A percentile compares a stretch with the other conserved stretches of the same genome.
These are phyloP conservation scores for Penicillium turbatum DNA, from an alignment of 495 filamentous ascomycete species.

Conservation along the genomic window DNA sequence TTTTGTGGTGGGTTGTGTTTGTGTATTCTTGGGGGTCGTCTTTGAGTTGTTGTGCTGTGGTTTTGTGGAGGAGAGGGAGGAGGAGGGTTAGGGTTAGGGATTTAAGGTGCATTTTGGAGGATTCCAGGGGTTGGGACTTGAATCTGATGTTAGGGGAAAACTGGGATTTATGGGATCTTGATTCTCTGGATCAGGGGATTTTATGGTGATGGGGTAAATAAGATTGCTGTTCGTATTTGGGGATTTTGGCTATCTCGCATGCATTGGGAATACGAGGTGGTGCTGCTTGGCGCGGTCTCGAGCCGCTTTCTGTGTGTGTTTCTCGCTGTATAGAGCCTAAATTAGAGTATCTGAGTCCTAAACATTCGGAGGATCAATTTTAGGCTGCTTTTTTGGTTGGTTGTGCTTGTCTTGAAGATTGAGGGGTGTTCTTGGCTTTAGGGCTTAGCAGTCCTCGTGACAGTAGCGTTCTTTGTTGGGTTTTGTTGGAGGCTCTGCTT, in stretches of 20 bases:
- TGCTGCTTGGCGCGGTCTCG: slow-evolving; percentile 15
- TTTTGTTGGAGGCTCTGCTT: background rate
- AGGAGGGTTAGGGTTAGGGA: background rate
- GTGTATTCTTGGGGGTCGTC: slow-evolving; percentile 7
- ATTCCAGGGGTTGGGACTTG: too few species aligned
- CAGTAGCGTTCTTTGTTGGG: background rate
- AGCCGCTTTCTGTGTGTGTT: slow-evolving; percentile 11
- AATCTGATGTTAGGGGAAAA: too few species aligned
- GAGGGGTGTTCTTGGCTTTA: background rate
- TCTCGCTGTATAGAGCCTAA: too few species aligned
- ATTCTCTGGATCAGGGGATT: too few species aligned
- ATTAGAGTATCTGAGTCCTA: too few species aligned
- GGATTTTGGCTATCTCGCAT: background rate
- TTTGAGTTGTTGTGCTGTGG: background rate
- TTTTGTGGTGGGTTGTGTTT: background rate
- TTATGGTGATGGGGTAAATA: too few species aligned
- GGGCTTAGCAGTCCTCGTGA: background rate
- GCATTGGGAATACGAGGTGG: slow-evolving; percentile 15
- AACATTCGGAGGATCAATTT: too few species aligned
- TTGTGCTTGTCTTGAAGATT: background rate
- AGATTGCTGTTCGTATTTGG: slow-evolving; percentile 7
- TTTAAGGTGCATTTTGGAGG: background rate
- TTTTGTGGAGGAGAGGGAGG: background rate
- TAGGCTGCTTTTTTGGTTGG: background rate
- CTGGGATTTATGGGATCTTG: too few species aligned